phyloP scores from a whole-genome alignment of 139 green algal species.

The Trebouxia sp. region DNA sequence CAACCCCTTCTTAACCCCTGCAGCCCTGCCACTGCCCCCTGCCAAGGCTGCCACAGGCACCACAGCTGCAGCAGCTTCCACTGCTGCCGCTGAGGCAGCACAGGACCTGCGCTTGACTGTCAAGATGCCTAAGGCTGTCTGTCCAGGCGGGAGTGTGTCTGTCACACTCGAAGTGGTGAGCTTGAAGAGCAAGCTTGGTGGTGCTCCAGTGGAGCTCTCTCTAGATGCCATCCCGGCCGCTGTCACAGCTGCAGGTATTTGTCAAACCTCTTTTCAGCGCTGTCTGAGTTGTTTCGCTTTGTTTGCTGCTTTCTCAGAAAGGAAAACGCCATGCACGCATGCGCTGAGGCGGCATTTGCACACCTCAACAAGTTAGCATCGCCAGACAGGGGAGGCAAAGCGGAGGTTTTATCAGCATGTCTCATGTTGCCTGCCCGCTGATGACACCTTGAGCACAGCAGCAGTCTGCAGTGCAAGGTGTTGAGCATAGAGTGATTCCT shows the following conservation, averaged over 20 bases:
- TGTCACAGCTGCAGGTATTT: constrained; percentile 39
- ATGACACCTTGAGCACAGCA: background rate
- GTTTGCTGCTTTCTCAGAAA: no score
- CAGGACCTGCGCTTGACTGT: background rate
- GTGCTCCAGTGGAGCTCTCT: constrained; percentile 43
- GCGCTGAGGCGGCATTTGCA: no score
- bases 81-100: background rate
- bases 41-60: background rate
- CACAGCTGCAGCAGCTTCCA: constrained; percentile 20
- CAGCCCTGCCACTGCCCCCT: background rate
- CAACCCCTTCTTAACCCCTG: constrained; percentile 48
- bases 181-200: constrained; percentile 43
- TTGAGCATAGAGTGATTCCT: background rate
- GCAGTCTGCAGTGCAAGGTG: background rate
- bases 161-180: constrained; percentile 45
- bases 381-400: no score
- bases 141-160: constrained; percentile 14
- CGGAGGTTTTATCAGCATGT: no score
- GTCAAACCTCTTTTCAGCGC: background rate
- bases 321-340: no score
- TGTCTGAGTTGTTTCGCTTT: no score
- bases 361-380: no score
- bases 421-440: no score
- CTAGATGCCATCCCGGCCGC: constrained; percentile 46
- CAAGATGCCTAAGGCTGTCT: background rate